Conservation (phyloP, 164 flowering plant species). For the Magnolia officinalis region DNA sequence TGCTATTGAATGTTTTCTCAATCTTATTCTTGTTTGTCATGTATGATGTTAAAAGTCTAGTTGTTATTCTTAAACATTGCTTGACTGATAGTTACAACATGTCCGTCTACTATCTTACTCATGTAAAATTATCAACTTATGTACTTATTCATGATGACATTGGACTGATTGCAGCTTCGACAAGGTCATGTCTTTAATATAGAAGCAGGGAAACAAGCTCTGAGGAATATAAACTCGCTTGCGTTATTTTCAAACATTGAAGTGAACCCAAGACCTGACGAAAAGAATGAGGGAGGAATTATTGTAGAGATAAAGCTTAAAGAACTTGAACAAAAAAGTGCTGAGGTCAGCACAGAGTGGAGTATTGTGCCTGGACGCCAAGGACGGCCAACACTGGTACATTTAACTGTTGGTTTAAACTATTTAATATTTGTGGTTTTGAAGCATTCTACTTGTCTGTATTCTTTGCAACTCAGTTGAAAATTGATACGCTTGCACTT, state of each 20-base stretch:
- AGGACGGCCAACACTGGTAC: slow-evolving; percentile 93
- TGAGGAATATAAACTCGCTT: slow-evolving; percentile 82
- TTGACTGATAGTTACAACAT: neutral
- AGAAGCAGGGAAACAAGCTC: slow-evolving; percentile 94
- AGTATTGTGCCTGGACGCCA: slow-evolving; percentile 96
- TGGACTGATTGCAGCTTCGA: slow-evolving; percentile 52
- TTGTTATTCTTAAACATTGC: neutral
- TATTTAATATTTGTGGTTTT: neutral
- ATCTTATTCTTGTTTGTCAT: no score
- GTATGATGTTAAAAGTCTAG: no score
- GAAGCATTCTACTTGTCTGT: neutral
- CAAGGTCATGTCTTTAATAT: slow-evolving; percentile 85
- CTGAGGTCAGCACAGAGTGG: slow-evolving; percentile 98
- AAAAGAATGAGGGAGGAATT: slow-evolving; percentile 94
- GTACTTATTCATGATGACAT: neutral
- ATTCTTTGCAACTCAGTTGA: neutral
- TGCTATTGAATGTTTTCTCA: no score
- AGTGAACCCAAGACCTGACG: slow-evolving; percentile 96
- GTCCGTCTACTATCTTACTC: neutral
- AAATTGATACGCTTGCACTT: neutral
- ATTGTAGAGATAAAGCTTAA: slow-evolving; percentile 96
- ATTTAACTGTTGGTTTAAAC: neutral
- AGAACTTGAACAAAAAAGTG: slow-evolving; percentile 90
- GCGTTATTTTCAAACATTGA: slow-evolving; percentile 91
- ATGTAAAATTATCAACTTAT: no score